Base-by-base conservation (phyloP, 768 basidiomycete species). In the Lactifluus hygrophoroides region DNA sequence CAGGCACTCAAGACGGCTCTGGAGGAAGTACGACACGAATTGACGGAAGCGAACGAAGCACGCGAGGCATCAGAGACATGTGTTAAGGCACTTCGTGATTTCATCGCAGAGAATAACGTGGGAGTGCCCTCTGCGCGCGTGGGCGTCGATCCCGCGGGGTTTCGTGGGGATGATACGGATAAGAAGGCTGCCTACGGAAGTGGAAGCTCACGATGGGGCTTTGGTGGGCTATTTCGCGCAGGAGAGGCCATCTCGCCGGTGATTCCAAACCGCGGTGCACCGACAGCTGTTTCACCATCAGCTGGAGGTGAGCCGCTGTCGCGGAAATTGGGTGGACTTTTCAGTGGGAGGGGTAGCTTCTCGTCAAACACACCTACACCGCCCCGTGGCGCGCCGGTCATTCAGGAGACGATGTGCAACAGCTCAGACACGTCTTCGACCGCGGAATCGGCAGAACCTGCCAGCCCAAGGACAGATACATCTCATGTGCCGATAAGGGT, bases 1-100 rank as follows among this genome's bases (percentile, higher is more conserved):
- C 72, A 70, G 43, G 64, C 73, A 2, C 63, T 85, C 56, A 82
- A 82, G 64, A 69, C 76, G 23, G 81, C 87, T 54, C 70, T 94
- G 17, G 83, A 85, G 34, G 80, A 78, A 30, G 75, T 79, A 17
- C 81, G 80, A 65, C 78, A 81, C 60, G 88, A 91, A 58, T 72
- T 95, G 46, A 74, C 68, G 38, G 93, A 95, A 67, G 77, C 84
- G 1, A 85, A 81, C 60, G 94, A 97, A 70, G 91, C 90, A 3
- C 77, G 84, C 48, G 85, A 91, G 67, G 94, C 94, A 3, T 90
- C 88, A 35, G 93, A 97, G 64, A 80, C 80, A 0, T 94, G 91
- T 68, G 83, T 89, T 63, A 83, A 81, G 54, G 90, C 88, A 0
- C 74, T 98, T 43, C 79, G 93, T 37, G 86, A 84, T 57, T 97